Base-by-base conservation (phyloP, 2,329 filamentous ascomycete genomes). In the Fusarium nisikadoi region DNA sequence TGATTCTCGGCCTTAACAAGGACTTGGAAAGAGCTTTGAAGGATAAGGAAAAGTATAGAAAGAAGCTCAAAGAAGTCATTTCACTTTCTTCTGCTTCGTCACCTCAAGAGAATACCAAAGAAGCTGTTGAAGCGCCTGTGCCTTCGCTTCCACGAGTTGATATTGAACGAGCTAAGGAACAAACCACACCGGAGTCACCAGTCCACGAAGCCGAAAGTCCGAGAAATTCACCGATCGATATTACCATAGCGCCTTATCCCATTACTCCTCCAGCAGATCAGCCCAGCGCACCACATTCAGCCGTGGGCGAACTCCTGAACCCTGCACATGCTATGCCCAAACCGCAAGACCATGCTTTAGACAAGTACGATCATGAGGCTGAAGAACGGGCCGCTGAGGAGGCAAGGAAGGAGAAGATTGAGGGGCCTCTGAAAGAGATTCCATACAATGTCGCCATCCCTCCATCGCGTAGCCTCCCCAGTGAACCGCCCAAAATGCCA, bases 1-100 rank as follows among this genome's bases (percentile, higher is more conserved):
- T 99, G 91, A 94, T 99, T 60, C 83, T 97, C 25, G 95, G 95
- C 12, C 86, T 99, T 70, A 98, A 98, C 79, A 97, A 96, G 81
- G 96, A 99, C 79, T 85, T 99, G 17, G 95, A 98, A 81, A 90
- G 93, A 57, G 91, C 95, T 2, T 82, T 97, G 72, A 97, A 97
- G 80, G 96, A 98, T 75, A 98, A 98, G 82, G 95, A 98, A 74
- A 92, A 92, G 76, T 98, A 98, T 79, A 91, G 93, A 76, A 95
- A 92, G 81, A 97, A 96, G 81, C 80, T 97, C 46, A 97, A 97
- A 81, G 95, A 98, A 62, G 81, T 89, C 13, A 81, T 90, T 76
- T 81, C 85, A 0, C 78, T 81, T 47, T 79, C 82, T 7, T 79
- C 81, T 16, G 73, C 80, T 8, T 76, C 82, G 6, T 70, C 78